Conservation (phyloP, 805 yeast species). For the Wickerhamiella nectarea region DNA sequence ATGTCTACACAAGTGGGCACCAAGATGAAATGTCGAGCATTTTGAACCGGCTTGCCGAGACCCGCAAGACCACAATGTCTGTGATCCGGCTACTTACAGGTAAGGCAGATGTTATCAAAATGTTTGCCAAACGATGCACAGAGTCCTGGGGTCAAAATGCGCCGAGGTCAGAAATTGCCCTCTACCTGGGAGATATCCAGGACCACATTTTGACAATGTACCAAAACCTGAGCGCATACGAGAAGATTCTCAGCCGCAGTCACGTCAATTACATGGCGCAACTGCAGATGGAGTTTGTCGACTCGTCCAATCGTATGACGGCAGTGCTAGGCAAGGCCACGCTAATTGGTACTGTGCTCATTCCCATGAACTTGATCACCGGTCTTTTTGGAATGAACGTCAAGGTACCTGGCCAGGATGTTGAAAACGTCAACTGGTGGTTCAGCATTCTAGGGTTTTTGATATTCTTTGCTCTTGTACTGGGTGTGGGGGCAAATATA, state of each 20-base stretch:
- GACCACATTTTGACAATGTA: conserved; percentile 95
- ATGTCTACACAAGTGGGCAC: conserved; percentile 60
- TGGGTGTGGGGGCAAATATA: conserved; percentile 29
- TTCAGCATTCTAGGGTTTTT: conserved; percentile 51
- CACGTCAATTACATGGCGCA: conserved; percentile 90
- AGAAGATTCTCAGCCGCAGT: conserved; percentile 81
- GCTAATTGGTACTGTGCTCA: conserved; percentile 72
- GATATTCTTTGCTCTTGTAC: conserved; percentile 28
- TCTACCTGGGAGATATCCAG: conserved; percentile 88
- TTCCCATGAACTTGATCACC: conserved; percentile 80
- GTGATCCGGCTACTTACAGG: conserved; percentile 79
- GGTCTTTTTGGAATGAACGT: conserved; percentile 97
- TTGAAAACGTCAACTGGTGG: conserved; percentile 42
- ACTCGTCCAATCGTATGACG: conserved; percentile 73
- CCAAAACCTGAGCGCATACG: conserved; percentile 78
- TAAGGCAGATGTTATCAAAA: conserved; percentile 89
- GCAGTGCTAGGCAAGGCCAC: conserved; percentile 83
- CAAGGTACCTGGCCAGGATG: conserved; percentile 56
- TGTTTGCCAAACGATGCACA: conserved; percentile 91
- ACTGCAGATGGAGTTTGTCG: conserved; percentile 81
- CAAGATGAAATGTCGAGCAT: conserved; percentile 28
- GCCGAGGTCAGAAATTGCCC: conserved; percentile 83
- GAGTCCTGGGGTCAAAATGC: conserved; percentile 40
- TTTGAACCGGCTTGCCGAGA: conserved; percentile 74
- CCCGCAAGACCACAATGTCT: conserved; percentile 85